phyloP scores from a whole-genome alignment of 208 protist species.

The Trypanosoma brucei region DNA sequence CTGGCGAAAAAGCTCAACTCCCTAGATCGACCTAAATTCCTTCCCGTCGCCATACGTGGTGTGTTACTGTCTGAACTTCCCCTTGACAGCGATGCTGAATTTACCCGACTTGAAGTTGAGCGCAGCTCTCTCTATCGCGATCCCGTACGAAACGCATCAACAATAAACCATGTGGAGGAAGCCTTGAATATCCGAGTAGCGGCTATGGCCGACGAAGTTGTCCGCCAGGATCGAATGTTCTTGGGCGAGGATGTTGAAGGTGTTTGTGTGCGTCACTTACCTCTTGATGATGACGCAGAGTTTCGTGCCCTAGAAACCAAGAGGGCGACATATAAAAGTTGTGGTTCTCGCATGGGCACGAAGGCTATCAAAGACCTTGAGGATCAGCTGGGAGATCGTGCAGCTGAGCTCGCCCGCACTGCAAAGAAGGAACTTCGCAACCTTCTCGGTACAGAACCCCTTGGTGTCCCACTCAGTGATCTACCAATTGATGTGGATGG shows the following conservation, averaged over 20 bases:
- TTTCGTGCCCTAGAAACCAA: slow-evolving; percentile 65
- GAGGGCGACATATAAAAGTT: slow-evolving; percentile 55
- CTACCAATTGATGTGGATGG: slow-evolving; percentile 49
- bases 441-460: slow-evolving; percentile 55
- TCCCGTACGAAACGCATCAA: slow-evolving; percentile 44
- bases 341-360: slow-evolving; percentile 30
- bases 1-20: slow-evolving; percentile 68
- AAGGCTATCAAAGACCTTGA: slow-evolving; percentile 53
- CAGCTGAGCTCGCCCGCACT: slow-evolving; percentile 44
- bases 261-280: slow-evolving; percentile 55
- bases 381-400: slow-evolving; percentile 73
- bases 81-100: slow-evolving; percentile 55
- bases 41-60: slow-evolving; percentile 43
- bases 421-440: slow-evolving; percentile 42
- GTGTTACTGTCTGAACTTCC: slow-evolving; percentile 49
- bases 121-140: slow-evolving; percentile 61
- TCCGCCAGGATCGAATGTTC: slow-evolving; percentile 78
- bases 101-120: slow-evolving; percentile 42
- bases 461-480: slow-evolving; percentile 54
- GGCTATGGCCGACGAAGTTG: slow-evolving; percentile 48
- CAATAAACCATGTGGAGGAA: slow-evolving; percentile 49
- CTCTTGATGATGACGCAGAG: slow-evolving; percentile 53
- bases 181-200: slow-evolving; percentile 59
- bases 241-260: slow-evolving; percentile 62
- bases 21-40: slow-evolving; percentile 52